phyloP scores from a whole-genome alignment of 805 yeast species.

The Lachancea thermotolerans region DNA sequence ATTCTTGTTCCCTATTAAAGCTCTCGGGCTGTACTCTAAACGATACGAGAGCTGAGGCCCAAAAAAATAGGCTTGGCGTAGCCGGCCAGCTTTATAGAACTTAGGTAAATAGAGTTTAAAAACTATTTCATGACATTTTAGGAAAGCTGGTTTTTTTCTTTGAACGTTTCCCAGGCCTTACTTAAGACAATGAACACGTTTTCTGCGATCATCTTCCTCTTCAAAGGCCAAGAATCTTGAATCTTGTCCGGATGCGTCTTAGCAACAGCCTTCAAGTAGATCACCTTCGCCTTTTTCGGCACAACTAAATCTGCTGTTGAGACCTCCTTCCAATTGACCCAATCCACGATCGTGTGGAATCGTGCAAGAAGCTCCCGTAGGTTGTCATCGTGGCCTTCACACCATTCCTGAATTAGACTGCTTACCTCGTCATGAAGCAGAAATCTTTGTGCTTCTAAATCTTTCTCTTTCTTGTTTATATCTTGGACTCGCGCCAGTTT shows the following conservation, averaged over 20 bases:
- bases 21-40: constrained; percentile 63
- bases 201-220: constrained; percentile 78
- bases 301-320: constrained; percentile 70
- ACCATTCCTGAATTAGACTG: constrained; percentile 53
- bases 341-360: constrained; percentile 61
- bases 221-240: constrained; percentile 45
- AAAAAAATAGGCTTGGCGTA: not conserved
- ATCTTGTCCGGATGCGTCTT: constrained; percentile 87
- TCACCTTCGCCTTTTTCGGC: constrained; percentile 81
- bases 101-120: not conserved
- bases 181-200: constrained; percentile 77
- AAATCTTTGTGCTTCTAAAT: constrained; percentile 51
- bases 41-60: not conserved
- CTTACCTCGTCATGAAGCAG: constrained; percentile 59
- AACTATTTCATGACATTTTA: constrained; percentile 9
- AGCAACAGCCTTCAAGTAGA: constrained; percentile 85
- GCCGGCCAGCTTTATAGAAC: not conserved
- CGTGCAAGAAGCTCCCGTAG: constrained; percentile 70
- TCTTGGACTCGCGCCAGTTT: constrained; percentile 48
- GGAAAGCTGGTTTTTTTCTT: constrained; percentile 45
- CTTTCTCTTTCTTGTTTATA: constrained; percentile 39
- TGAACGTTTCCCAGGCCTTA: constrained; percentile 85
- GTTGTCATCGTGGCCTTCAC: constrained; percentile 69
- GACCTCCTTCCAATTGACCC: constrained; percentile 63
- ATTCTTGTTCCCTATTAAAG: constrained; percentile 86